These are phyloP conservation scores for Dillenia suffruticosa DNA, from an alignment of 164 flowering plant genomes.

Conservation along the genomic window DNA sequence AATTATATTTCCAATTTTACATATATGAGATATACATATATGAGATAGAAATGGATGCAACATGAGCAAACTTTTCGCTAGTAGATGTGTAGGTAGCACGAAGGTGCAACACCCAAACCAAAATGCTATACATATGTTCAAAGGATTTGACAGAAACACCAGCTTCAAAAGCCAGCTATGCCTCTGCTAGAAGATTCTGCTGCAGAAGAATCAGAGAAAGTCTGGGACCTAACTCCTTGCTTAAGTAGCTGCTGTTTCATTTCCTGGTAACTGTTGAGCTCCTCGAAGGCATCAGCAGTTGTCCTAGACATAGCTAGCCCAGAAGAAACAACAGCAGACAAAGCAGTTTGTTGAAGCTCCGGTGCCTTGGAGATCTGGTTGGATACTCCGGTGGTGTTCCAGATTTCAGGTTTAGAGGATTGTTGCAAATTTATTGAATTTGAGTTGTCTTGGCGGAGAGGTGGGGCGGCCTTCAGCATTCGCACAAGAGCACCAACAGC, in stretches of 20 bases:
- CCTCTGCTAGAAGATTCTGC: constrained; percentile 8
- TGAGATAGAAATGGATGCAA: too few relatives aligned
- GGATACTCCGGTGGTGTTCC: constrained; percentile 14
- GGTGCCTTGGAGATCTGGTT: constrained; percentile 9
- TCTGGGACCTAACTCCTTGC: constrained; percentile 27
- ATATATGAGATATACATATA: too few relatives aligned
- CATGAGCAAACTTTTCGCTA: too few relatives aligned
- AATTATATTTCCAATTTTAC: too few relatives aligned
- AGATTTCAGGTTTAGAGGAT: constrained; percentile 23
- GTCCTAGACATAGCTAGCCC: constrained; percentile 44
- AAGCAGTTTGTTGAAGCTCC: constrained; percentile 16
- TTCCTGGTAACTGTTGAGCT: constrained; percentile 55
- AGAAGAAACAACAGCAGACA: constrained; percentile 28
- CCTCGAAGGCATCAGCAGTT: constrained; percentile 75
- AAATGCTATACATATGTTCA: constrained; percentile 5
- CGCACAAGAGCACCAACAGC: constrained; percentile 73
- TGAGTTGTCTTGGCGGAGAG: constrained; percentile 55
- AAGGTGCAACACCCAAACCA: not conserved
- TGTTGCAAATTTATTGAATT: constrained; percentile 19
- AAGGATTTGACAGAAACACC: not conserved
- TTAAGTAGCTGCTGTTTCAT: constrained; percentile 54
- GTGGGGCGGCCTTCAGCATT: constrained; percentile 70
- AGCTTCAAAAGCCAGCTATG: not conserved
- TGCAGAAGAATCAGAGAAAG: constrained; percentile 5
- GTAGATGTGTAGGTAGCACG: too few relatives aligned